Percentiles rank a stretch among this genome's conserved stretches.
Conservation (phyloP, 305 asterid genomes). For the Fraxinus dipetala region DNA sequence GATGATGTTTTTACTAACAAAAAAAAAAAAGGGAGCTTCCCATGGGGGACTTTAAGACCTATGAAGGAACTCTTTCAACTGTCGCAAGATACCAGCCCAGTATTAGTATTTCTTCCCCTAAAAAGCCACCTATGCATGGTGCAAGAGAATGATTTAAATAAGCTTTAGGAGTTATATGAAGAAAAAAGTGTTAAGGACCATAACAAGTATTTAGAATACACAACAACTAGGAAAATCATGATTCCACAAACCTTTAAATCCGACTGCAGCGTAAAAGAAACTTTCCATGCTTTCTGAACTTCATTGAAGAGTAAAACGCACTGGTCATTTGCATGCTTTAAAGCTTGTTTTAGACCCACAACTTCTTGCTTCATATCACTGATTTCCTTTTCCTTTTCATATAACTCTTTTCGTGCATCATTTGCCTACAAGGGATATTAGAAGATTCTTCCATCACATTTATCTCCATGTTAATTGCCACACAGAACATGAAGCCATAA, state of each 20-base stretch:
- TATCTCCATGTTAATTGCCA: slow-evolving; percentile 15
- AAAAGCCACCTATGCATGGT: background rate
- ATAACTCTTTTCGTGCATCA: slow-evolving; percentile 88
- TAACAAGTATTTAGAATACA: slow-evolving; percentile 4
- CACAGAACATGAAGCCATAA: slow-evolving; percentile 21
- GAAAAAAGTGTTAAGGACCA: slow-evolving; percentile 5
- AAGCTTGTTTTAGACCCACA: slow-evolving; percentile 59
- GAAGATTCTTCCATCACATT: slow-evolving; percentile 11
- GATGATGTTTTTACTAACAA: background rate
- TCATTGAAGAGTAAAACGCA: slow-evolving; percentile 88
- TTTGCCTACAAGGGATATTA: slow-evolving; percentile 65
- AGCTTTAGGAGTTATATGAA: slow-evolving; percentile 12
- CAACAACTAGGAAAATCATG: slow-evolving; percentile 17
- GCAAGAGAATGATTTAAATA: slow-evolving; percentile 3
- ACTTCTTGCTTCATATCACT: slow-evolving; percentile 67
- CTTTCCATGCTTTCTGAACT: slow-evolving; percentile 99
- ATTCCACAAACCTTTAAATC: slow-evolving; percentile 76
- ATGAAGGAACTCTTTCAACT: background rate
- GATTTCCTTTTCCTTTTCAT: slow-evolving; percentile 82
- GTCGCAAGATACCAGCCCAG: background rate
- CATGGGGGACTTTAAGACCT: background rate
- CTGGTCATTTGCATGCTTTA: slow-evolving; percentile 83
- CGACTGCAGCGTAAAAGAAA: slow-evolving; percentile 84
- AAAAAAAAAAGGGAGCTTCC: background rate
- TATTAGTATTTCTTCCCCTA: background rate